Evolutionary conservation across 768 basidiomycete species (phyloP).

Genomic region (Suillus tomentosus): DNA sequence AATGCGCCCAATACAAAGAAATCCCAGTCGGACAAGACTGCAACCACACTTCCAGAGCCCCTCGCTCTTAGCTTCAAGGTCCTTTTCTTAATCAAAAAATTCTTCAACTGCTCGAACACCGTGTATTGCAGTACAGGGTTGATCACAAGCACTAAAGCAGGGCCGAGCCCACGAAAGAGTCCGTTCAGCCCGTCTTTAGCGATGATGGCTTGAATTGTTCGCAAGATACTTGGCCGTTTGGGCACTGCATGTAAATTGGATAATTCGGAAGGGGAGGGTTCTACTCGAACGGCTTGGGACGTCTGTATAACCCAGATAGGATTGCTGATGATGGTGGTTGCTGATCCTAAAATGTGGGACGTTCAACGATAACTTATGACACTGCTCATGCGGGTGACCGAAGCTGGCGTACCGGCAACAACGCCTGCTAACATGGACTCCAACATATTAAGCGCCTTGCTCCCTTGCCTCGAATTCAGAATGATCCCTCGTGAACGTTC

Average conservation of each 20-base stretch:
- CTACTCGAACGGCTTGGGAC: slow-evolving; percentile 72
- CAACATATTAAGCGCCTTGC: slow-evolving; percentile 75
- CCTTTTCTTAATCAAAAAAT: slow-evolving; percentile 66
- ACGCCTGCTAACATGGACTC: slow-evolving; percentile 90
- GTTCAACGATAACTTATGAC: not conserved
- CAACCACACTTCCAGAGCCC: slow-evolving; percentile 44
- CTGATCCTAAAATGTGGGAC: slow-evolving; percentile 57
- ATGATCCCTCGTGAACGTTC: slow-evolving; percentile 65
- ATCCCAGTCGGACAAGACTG: slow-evolving; percentile 77
- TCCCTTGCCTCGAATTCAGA: slow-evolving; percentile 53
- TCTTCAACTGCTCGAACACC: slow-evolving; percentile 93
- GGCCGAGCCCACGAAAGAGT: slow-evolving; percentile 92
- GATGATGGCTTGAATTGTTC: slow-evolving; percentile 70
- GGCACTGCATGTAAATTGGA: slow-evolving; percentile 25
- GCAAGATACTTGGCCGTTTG: slow-evolving; percentile 62
- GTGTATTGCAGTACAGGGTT: slow-evolving; percentile 97
- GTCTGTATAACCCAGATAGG: slow-evolving; percentile 98
- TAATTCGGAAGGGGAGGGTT: slow-evolving; percentile 30
- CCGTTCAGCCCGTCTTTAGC: slow-evolving; percentile 73
- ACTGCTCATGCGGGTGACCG: slow-evolving; percentile 1
- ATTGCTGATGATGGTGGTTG: slow-evolving; percentile 87
- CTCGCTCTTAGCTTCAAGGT: slow-evolving; percentile 53
- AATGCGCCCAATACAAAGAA: slow-evolving; percentile 94
- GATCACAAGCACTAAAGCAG: slow-evolving; percentile 89
- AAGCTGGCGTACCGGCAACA: slow-evolving; percentile 65